phyloP scores from a whole-genome alignment of 345 rosid genomes.

The Brassica juncea region DNA sequence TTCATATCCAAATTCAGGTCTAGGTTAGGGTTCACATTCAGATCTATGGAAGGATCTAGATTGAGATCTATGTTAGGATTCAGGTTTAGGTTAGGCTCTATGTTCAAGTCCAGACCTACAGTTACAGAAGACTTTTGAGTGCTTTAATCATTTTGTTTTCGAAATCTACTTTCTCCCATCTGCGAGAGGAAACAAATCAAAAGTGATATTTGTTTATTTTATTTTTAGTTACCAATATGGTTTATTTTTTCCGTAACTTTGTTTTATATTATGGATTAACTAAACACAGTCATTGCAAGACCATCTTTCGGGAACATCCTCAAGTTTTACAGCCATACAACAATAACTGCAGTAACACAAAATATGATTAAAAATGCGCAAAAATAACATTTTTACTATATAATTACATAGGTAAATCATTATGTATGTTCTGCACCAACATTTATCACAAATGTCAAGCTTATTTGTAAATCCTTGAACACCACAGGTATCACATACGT shows the following conservation, averaged over 20 bases:
- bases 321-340: neutral
- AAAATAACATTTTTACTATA: neutral
- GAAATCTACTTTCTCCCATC: neutral
- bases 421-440: neutral
- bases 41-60: neutral
- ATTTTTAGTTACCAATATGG: neutral
- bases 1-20: neutral
- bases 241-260: neutral
- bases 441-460: neutral
- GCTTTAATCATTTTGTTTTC: neutral
- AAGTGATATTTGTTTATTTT: neutral
- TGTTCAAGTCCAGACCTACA: neutral
- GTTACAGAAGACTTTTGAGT: neutral
- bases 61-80: neutral
- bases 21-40: neutral
- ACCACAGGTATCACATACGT: neutral
- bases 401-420: neutral
- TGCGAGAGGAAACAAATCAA: neutral
- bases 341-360: neutral
- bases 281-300: neutral
- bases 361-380: neutral
- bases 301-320: neutral
- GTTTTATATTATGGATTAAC: neutral
- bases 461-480: neutral
- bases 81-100: neutral